Percentiles rank a stretch among this genome's conserved stretches.
phyloP scores from a whole-genome alignment of 805 yeast genomes.

The Saccharomyces cerevisiae region DNA sequence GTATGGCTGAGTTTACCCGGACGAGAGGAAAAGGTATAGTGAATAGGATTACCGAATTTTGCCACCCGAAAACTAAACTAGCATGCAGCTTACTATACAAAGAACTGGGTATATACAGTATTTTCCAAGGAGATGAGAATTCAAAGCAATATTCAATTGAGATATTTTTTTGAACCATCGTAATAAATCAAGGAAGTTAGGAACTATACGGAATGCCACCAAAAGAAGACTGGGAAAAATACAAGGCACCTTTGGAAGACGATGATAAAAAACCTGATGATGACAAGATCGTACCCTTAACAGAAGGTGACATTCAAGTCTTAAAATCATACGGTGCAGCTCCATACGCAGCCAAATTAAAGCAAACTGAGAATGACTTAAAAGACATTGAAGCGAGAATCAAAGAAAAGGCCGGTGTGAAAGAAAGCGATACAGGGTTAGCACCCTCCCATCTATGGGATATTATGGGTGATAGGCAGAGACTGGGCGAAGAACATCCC shows the following conservation, averaged over 20 bases:
- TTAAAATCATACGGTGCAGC: slow-evolving; percentile 96
- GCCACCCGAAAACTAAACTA: neutral
- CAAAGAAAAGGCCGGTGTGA: slow-evolving; percentile 88
- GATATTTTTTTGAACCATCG: neutral
- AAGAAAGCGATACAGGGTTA: slow-evolving; percentile 95
- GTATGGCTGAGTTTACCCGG: neutral
- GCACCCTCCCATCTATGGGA: slow-evolving; percentile 98
- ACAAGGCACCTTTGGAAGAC: slow-evolving; percentile 69
- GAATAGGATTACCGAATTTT: neutral
- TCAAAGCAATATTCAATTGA: neutral
- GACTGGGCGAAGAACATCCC: slow-evolving; percentile 90
- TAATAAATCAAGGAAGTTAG: neutral
- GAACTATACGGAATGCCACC: slow-evolving; percentile 64
- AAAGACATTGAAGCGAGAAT: slow-evolving; percentile 77
- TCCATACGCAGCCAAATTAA: slow-evolving; percentile 79
- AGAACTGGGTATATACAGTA: neutral
- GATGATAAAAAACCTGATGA: slow-evolving; percentile 48
- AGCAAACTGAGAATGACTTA: slow-evolving; percentile 78
- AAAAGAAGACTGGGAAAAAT: slow-evolving; percentile 97
- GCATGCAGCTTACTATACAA: neutral
- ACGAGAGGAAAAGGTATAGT: neutral
- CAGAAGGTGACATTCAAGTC: slow-evolving; percentile 96
- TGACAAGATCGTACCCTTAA: slow-evolving; percentile 73
- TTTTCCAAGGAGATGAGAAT: neutral
- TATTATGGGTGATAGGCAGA: slow-evolving; percentile 88